These are phyloP conservation scores for Geranium incanum DNA, from an alignment of 441 rosid species.

Conservation along the genomic window DNA sequence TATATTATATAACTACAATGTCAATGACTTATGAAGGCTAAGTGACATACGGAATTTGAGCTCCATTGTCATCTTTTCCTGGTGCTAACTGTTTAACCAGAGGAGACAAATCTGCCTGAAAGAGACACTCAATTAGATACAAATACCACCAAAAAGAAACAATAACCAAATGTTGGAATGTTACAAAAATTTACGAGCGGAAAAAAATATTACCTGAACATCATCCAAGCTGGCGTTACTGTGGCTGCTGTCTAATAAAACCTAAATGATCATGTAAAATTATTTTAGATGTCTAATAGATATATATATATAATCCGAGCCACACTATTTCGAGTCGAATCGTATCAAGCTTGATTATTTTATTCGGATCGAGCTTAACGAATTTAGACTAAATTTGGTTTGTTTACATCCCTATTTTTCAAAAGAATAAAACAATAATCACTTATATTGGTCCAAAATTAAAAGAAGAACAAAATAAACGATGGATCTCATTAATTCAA, in stretches of 20 bases:
- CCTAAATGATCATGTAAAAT: constrained; percentile 37
- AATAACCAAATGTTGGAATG: constrained; percentile 9
- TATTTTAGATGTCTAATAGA: constrained; percentile 20
- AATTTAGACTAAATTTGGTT: too few species aligned
- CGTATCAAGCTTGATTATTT: too few species aligned
- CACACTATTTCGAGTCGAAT: too few species aligned
- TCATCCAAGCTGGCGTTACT: constrained; percentile 55
- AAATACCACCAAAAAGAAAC: constrained; percentile 5
- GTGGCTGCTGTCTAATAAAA: constrained; percentile 56
- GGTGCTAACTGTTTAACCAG: constrained; percentile 72
- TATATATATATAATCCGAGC: neutral
- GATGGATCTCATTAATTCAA: too few species aligned
- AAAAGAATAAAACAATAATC: too few species aligned
- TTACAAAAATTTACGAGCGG: constrained; percentile 9
- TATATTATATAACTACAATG: neutral
- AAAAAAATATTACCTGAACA: constrained; percentile 48
- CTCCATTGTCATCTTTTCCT: constrained; percentile 38
- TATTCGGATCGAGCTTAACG: too few species aligned
- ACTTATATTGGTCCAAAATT: too few species aligned
- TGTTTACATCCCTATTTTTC: too few species aligned
- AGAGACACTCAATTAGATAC: constrained; percentile 13
- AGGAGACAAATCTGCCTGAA: constrained; percentile 77
- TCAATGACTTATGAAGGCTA: neutral
- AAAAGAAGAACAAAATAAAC: too few species aligned
- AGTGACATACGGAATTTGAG: constrained; percentile 73